phyloP scores from a whole-genome alignment of 305 asterid species.

The Fraxinus nigra region DNA sequence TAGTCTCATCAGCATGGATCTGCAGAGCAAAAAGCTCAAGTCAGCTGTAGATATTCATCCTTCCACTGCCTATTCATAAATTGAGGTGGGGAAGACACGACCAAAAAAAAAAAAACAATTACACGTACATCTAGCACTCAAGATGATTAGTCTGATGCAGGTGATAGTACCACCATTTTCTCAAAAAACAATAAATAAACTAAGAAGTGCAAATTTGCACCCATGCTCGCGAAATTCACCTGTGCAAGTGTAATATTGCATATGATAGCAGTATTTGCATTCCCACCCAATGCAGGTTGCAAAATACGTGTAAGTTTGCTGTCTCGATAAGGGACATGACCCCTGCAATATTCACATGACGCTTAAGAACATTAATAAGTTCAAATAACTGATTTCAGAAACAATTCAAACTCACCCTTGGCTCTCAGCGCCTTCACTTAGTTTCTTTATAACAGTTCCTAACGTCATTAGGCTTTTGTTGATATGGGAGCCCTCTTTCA shows the following conservation, averaged over 20 bases:
- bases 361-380: conserved; percentile 17
- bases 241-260: conserved; percentile 98
- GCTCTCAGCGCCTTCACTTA: conserved; percentile 98
- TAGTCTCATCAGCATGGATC: conserved; percentile 96
- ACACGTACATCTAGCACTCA: neutral
- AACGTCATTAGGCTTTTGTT: conserved; percentile 91
- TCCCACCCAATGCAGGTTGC: conserved; percentile 97
- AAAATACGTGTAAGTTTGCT: conserved; percentile 95
- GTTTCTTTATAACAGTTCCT: conserved; percentile 94
- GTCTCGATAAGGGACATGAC: conserved; percentile 98
- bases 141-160: neutral
- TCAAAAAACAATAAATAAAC: neutral
- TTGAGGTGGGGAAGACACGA: neutral
- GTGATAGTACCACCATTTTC: neutral
- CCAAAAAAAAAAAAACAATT: neutral
- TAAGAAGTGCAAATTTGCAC: neutral
- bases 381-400: neutral
- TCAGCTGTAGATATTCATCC: neutral
- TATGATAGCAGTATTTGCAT: conserved; percentile 95
- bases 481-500: conserved; percentile 98
- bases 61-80: neutral
- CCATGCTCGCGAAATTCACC: conserved; percentile 43
- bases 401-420: conserved; percentile 70
- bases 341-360: conserved; percentile 53
- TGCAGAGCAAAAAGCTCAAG: conserved; percentile 31